phyloP scores from a whole-genome alignment of 2,329 filamentous ascomycete genomes.

The Colletotrichum noveboracense region DNA sequence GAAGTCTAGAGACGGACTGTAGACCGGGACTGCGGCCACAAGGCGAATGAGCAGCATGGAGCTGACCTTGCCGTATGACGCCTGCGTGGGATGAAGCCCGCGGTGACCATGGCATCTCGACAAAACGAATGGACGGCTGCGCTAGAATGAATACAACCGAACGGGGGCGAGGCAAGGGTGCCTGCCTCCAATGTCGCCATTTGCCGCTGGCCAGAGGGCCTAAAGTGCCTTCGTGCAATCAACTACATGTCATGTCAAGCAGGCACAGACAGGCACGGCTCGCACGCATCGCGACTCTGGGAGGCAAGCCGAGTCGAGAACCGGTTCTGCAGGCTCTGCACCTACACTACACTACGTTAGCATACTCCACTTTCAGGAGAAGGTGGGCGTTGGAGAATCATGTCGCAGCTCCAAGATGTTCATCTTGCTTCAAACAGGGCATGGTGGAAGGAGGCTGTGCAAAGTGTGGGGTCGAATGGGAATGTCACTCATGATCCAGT shows the following conservation, averaged over 20 bases:
- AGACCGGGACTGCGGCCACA: neutral
- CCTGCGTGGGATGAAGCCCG: neutral
- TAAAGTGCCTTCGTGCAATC: neutral
- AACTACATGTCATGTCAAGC: neutral
- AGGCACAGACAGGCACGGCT: neutral
- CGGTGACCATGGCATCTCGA: neutral
- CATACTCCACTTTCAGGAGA: slow-evolving; percentile 20
- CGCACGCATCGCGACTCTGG: neutral
- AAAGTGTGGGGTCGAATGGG: slow-evolving; percentile 22
- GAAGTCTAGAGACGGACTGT: neutral
- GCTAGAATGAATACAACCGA: neutral
- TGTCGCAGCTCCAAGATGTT: slow-evolving; percentile 18
- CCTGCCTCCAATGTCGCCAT: neutral
- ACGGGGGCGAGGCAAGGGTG: neutral
- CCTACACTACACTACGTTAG: neutral
- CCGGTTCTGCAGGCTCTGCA: slow-evolving; percentile 11
- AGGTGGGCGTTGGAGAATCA: slow-evolving; percentile 15
- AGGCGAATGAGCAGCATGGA: neutral
- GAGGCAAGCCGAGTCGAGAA: slow-evolving; percentile 16
- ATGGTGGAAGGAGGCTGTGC: slow-evolving; percentile 23
- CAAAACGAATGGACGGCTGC: neutral
- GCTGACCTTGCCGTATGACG: neutral
- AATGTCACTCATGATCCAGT: slow-evolving; percentile 17
- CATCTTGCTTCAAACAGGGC: slow-evolving; percentile 22
- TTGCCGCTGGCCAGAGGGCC: neutral